These are phyloP conservation scores for Petunia hybrid DNA, from an alignment of 305 asterid genomes.

Conservation along the genomic window DNA sequence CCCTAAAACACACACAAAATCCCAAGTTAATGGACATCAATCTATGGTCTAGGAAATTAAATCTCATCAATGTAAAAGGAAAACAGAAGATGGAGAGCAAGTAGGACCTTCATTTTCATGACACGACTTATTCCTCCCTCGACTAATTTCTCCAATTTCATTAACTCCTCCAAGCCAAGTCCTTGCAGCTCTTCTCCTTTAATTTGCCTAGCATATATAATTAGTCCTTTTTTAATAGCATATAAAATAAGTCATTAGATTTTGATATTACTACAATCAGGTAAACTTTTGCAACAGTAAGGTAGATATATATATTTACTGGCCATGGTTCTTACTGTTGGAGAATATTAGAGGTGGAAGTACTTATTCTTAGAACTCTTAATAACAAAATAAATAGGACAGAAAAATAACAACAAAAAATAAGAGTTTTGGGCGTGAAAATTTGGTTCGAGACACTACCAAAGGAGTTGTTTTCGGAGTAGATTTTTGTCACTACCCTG, in stretches of 20 bases:
- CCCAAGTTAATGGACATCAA: background rate
- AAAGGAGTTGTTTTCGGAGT: background rate
- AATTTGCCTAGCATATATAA: conserved; percentile 53
- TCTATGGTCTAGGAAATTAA: background rate
- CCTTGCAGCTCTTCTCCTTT: conserved; percentile 79
- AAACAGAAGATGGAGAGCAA: background rate
- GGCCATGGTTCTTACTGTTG: background rate
- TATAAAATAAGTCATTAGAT: background rate
- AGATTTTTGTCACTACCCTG: background rate
- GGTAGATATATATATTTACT: background rate
- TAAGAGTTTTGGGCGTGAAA: background rate
- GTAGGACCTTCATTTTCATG: conserved; percentile 56
- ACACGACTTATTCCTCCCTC: conserved; percentile 65
- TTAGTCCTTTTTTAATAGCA: no score
- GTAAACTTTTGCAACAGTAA: background rate
- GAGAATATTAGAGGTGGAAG: background rate
- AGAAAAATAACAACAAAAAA: background rate
- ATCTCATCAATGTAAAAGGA: background rate
- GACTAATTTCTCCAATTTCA: conserved; percentile 66
- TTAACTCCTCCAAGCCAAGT: conserved; percentile 65
- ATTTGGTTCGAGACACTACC: background rate
- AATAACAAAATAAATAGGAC: background rate
- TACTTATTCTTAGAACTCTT: background rate
- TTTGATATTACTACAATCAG: background rate
- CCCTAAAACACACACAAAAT: conserved; percentile 49